These are phyloP conservation scores for Clathrospora elynae DNA, from an alignment of 2,329 filamentous ascomycete species.

Conservation along the genomic window DNA sequence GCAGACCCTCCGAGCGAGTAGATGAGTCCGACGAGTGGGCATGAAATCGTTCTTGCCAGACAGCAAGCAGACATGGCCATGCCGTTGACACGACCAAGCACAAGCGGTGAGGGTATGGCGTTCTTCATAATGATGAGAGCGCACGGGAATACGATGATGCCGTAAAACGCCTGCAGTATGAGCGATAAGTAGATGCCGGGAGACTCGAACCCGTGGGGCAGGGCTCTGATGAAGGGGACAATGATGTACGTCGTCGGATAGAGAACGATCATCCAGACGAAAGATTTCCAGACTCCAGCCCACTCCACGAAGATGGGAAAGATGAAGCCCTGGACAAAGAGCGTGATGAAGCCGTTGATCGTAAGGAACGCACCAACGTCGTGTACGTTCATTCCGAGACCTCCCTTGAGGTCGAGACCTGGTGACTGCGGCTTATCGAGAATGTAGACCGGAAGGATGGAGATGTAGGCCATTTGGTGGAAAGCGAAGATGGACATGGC, in stretches of 20 bases:
- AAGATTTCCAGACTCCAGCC: constrained; percentile 70
- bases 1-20: constrained; percentile 67
- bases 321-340: constrained; percentile 74
- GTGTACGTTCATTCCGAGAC: constrained; percentile 67
- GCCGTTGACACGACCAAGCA: constrained; percentile 73
- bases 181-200: constrained; percentile 68
- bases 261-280: constrained; percentile 66
- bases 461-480: constrained; percentile 87
- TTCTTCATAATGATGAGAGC: constrained; percentile 78
- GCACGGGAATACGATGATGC: constrained; percentile 70
- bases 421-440: constrained; percentile 66
- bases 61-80: constrained; percentile 68
- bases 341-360: constrained; percentile 71
- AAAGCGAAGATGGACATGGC: constrained; percentile 88
- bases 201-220: constrained; percentile 60
- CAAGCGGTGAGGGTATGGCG: constrained; percentile 65
- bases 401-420: constrained; percentile 57
- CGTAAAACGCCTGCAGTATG: constrained; percentile 68
- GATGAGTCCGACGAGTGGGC: constrained; percentile 68
- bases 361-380: constrained; percentile 71
- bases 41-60: constrained; percentile 71
- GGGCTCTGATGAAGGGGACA: constrained; percentile 68
- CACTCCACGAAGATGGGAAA: constrained; percentile 68
- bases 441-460: constrained; percentile 88
- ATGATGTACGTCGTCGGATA: constrained; percentile 72